Evolutionary conservation across 78 protist species (phyloP), one percentile per base, ranked within the genome.

Genomic region (Ministeria vibrans): DNA sequence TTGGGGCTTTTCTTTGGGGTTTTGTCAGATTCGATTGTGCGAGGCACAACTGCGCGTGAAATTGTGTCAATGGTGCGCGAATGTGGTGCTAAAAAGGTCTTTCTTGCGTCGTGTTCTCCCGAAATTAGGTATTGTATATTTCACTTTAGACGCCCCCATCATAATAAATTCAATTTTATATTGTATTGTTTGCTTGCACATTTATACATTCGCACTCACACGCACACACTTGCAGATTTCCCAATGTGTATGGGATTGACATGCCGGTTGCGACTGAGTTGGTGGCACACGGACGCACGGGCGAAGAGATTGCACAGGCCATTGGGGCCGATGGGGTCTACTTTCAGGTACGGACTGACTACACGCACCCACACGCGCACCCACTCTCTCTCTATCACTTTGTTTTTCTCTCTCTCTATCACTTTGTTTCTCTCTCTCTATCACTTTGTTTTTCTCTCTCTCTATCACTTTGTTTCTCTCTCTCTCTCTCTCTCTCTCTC

Each of bases 21-120:
- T 36, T 6, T 3, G 25, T 28, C 62, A 80, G 83, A 81, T 27
- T 80, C 85, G 53, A 85, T 85, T 77, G 88, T 85, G 66, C 79
- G 88, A 28, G 88, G 88, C 44, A 85, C 88, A 2, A 85, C 88
- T 9, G 39, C 75, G 6, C 0, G 7, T 7, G 80, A 85, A 45
- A 85, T 85, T 59, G n/a, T 85, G 72, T 53, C 15, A 20, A 85
- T 85, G 88, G 88, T 68, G 23, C 71, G 88, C n/a, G 88, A 85
- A 25, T 86, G 82, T 7, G 88, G 88, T 9, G 88, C 88, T 4
- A 74, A 44, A 38, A 63, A 61, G n/a, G 88, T 85, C 25, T 85
- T 39, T 78, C 20, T 85, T 13, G 84, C 88, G 22, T 85, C 88
- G n/a, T 81, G 77, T 71, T n/a, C 87, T 28, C 87, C 77, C 1